Percentiles rank a stretch among this genome's conserved stretches.
phyloP scores from a whole-genome alignment of 1,284 basidiomycete species.

The Anthracocystis panici-leucophaei region DNA sequence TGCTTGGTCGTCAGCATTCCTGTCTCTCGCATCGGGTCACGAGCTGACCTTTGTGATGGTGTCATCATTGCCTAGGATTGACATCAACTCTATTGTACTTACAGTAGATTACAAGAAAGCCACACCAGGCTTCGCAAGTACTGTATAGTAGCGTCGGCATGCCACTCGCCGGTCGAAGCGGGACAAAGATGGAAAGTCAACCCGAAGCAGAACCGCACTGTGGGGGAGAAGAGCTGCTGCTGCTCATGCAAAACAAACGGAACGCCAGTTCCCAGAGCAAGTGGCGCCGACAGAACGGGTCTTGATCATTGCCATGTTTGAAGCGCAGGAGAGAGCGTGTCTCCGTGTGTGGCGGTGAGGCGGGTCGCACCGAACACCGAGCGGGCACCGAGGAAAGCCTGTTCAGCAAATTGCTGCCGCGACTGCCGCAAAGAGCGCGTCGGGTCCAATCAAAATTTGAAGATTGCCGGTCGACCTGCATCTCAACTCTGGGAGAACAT shows the following conservation, averaged over 20 bases:
- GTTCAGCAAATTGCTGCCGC: not conserved
- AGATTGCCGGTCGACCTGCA: slow-evolving; percentile 1
- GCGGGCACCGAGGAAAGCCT: slow-evolving; percentile 18
- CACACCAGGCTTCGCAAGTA: no score
- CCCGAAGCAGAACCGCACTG: not conserved
- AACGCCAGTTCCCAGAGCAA: not conserved
- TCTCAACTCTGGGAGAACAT: not conserved
- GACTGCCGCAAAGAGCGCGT: not conserved
- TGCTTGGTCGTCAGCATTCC: slow-evolving; percentile 4
- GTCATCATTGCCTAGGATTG: not conserved
- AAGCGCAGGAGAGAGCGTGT: not conserved
- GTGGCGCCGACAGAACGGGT: not conserved
- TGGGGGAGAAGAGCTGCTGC: not conserved
- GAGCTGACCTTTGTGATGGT: not conserved
- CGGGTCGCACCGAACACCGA: slow-evolving; percentile 22
- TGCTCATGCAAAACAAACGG: not conserved
- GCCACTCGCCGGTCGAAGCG: not conserved
- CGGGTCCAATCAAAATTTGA: not conserved
- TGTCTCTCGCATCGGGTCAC: not conserved
- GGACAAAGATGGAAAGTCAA: not conserved
- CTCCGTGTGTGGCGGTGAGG: not conserved
- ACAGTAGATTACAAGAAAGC: not conserved
- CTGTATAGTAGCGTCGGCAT: not conserved
- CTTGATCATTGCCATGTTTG: not conserved
- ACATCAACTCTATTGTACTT: not conserved